These are phyloP conservation scores for Penicillium thymicola DNA, from an alignment of 2,329 filamentous ascomycete species.

Conservation along the genomic window DNA sequence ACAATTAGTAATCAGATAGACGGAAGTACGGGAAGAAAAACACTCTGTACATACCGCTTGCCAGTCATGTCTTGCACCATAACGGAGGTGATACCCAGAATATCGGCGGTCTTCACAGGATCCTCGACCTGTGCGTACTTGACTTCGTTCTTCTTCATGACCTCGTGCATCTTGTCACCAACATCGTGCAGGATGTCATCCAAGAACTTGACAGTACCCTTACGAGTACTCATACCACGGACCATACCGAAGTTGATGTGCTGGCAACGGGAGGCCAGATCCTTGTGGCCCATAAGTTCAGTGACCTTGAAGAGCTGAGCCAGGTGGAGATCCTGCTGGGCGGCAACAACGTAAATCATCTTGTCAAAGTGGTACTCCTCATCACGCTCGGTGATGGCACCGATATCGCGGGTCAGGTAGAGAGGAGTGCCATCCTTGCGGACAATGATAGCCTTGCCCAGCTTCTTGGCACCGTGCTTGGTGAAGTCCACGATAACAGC, in stretches of 20 bases:
- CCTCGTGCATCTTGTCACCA: slow-evolving; percentile 93
- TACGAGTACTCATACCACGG: slow-evolving; percentile 62
- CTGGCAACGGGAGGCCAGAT: slow-evolving; percentile 57
- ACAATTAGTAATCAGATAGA: slow-evolving; percentile 43
- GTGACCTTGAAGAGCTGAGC: slow-evolving; percentile 65
- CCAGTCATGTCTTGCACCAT: slow-evolving; percentile 99
- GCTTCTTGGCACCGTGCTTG: slow-evolving; percentile 64
- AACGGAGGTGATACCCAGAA: slow-evolving; percentile 85
- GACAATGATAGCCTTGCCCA: slow-evolving; percentile 65
- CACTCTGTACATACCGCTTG: slow-evolving; percentile 63
- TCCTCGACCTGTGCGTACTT: slow-evolving; percentile 91
- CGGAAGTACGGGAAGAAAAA: slow-evolving; percentile 27
- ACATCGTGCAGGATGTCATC: slow-evolving; percentile 74
- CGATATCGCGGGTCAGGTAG: slow-evolving; percentile 68
- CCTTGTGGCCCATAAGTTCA: slow-evolving; percentile 59
- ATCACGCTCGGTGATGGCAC: slow-evolving; percentile 61
- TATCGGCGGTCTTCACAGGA: slow-evolving; percentile 78
- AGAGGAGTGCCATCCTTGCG: slow-evolving; percentile 65
- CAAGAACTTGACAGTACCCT: slow-evolving; percentile 70
- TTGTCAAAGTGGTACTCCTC: slow-evolving; percentile 62
- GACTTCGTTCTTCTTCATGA: slow-evolving; percentile 83
- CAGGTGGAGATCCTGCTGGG: slow-evolving; percentile 63
- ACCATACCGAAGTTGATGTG: slow-evolving; percentile 68
- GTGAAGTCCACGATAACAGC: slow-evolving; percentile 67
- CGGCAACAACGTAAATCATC: slow-evolving; percentile 66